Evolutionary conservation across 129 eudicot species (phyloP).

Genomic region (Tagetes patula): DNA sequence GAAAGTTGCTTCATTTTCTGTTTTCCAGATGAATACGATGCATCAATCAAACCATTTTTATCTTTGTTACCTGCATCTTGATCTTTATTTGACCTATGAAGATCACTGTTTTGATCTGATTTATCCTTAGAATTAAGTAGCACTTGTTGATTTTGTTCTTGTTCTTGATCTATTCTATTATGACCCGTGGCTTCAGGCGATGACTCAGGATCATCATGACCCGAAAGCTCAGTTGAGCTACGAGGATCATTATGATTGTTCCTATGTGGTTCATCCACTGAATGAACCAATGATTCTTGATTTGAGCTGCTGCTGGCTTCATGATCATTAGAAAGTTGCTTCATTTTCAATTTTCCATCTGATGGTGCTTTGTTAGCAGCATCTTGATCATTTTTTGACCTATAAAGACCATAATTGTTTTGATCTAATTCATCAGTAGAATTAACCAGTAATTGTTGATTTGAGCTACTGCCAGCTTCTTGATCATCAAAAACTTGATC

Average conservation of each 20-base stretch:
- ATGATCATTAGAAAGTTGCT: conserved; percentile 28
- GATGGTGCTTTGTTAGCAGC: conserved; percentile 39
- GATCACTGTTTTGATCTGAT: conserved; percentile 26
- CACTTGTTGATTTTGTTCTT: background rate
- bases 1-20: conserved; percentile 25
- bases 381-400: conserved; percentile 16
- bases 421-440: conserved; percentile 13
- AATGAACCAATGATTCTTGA: conserved; percentile 19
- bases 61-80: conserved; percentile 40
- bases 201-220: conserved; percentile 43
- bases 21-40: conserved; percentile 24
- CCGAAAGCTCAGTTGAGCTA: conserved; percentile 35
- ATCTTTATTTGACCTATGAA: conserved; percentile 10
- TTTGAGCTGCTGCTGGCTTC: conserved; percentile 34
- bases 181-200: conserved; percentile 34
- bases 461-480: conserved; percentile 39
- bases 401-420: conserved; percentile 12
- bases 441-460: conserved; percentile 16
- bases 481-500: conserved; percentile 35
- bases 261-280: background rate
- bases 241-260: conserved; percentile 34
- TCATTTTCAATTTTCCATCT: conserved; percentile 24
- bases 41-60: conserved; percentile 21
- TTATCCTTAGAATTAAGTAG: too few species aligned
- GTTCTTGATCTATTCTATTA: conserved; percentile 28